Evolutionary conservation across 768 basidiomycete species (phyloP).

Genomic region (Goffeauzyma gilvescens): DNA sequence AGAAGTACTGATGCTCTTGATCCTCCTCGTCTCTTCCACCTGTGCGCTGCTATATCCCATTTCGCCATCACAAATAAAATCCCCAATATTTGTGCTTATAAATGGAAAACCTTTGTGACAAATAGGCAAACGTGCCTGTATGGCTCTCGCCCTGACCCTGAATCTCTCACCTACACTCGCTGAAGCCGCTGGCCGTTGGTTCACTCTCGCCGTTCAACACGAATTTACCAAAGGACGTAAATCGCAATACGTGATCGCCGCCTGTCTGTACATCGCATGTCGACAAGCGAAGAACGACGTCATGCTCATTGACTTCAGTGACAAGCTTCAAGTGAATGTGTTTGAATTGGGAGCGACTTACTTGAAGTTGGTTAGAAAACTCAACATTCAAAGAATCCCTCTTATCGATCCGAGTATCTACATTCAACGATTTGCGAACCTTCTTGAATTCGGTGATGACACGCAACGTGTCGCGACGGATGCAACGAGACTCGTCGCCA

Average conservation of each 20-base stretch:
- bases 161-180: conserved; percentile 61
- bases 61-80: no score
- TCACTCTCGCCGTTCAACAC: conserved; percentile 81
- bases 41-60: no score
- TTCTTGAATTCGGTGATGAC: conserved; percentile 91
- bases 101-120: no score
- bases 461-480: conserved; percentile 80
- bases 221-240: conserved; percentile 85
- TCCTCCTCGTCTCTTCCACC: no score
- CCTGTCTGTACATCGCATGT: conserved; percentile 87
- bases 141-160: conserved; percentile 33
- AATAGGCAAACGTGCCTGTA: conserved; percentile 6
- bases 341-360: conserved; percentile 93
- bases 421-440: conserved; percentile 80
- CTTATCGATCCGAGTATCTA: conserved; percentile 91
- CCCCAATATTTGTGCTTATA: no score
- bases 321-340: conserved; percentile 90
- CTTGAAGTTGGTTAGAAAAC: conserved; percentile 73
- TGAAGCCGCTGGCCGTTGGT: conserved; percentile 64
- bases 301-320: conserved; percentile 99
- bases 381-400: conserved; percentile 57
- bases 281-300: conserved; percentile 79
- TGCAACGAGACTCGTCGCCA: conserved; percentile 75
- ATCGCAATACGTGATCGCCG: conserved; percentile 81
- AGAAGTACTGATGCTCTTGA: no score